Evolutionary conservation across 768 basidiomycete genomes (phyloP), one percentile per base, ranked within the genome.

Genomic region (Paxillus ammoniavirescens): DNA sequence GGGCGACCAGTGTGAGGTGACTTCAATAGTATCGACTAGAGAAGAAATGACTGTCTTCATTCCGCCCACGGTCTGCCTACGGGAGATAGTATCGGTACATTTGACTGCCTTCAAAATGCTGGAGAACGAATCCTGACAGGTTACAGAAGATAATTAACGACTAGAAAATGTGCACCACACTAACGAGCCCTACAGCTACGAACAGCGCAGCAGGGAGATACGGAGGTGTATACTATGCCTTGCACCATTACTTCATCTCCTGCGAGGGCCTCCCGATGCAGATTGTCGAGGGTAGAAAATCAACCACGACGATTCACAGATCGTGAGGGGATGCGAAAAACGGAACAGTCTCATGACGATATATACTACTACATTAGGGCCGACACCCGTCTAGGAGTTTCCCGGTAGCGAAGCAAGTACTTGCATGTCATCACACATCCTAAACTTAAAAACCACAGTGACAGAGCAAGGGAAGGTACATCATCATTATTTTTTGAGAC

Each of bases 231-330:
- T 75, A 78, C 80, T 87, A 89, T 89, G 87, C 87, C 84, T 67
- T 87, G 88, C 88, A 80, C 88, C 85, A 82, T 83, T 85, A 86
- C 65, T 90, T 84, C 83, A 87, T 90, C 86, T 90, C 85, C 88
- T 89, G 88, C 87, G 87, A 89, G 85, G 85, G 62, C 86, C 87
- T 72, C 75, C 50, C 75, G 67, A 72, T 66, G 65, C 73, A 74
- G 67, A 64, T 63, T 72, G 63, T 71, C 74, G 72, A 65, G 68
- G 64, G 71, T 75, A 55, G 56, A 53, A 35, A 56, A 49, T 58
- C 62, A 65, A 72, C 63, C 65, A 62, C 70, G 73, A 76, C 77
- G 69, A 47, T 77, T 72, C 65, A 65, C 62, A 77, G 73, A 78
- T 57, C 72, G 70, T 68, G 73, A 77, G 76, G 73, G 76, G 76